Evolutionary conservation across 2,329 filamentous ascomycete species (phyloP).

Genomic region (Diaporthe capsici): DNA sequence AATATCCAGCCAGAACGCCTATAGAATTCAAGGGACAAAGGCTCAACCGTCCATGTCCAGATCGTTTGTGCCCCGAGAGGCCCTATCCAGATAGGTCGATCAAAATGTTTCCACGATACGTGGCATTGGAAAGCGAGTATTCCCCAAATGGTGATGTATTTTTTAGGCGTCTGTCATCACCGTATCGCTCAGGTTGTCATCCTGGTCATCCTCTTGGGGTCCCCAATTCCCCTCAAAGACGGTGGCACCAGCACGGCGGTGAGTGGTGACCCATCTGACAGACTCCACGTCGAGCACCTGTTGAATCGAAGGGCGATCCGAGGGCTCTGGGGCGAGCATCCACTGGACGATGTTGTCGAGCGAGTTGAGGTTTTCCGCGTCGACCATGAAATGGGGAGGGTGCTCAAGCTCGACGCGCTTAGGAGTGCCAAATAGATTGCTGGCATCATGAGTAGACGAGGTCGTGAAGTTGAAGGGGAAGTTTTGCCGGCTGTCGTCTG

Average conservation of each 20-base stretch:
- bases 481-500: constrained; percentile 18
- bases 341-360: constrained; percentile 87
- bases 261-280: constrained; percentile 82
- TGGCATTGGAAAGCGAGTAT: constrained; percentile 41
- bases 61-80: constrained; percentile 42
- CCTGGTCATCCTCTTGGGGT: constrained; percentile 69
- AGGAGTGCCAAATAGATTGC: constrained; percentile 61
- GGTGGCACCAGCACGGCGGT: constrained; percentile 89
- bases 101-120: constrained; percentile 44
- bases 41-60: constrained; percentile 42
- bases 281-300: constrained; percentile 81
- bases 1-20: constrained; percentile 46
- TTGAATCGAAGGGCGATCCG: constrained; percentile 79
- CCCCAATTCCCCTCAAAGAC: constrained; percentile 98
- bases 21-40: constrained; percentile 44
- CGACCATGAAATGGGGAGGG: constrained; percentile 91
- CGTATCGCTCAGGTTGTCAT: constrained; percentile 59
- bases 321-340: constrained; percentile 87
- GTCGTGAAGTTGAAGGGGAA: constrained; percentile 47
- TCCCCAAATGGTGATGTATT: constrained; percentile 43
- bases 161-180: constrained; percentile 73
- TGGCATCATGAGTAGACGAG: constrained; percentile 50
- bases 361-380: constrained; percentile 78
- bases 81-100: constrained; percentile 53
- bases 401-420: constrained; percentile 67